Conservation (phyloP, 768 basidiomycete species). For the Leccinum incarnatum region DNA sequence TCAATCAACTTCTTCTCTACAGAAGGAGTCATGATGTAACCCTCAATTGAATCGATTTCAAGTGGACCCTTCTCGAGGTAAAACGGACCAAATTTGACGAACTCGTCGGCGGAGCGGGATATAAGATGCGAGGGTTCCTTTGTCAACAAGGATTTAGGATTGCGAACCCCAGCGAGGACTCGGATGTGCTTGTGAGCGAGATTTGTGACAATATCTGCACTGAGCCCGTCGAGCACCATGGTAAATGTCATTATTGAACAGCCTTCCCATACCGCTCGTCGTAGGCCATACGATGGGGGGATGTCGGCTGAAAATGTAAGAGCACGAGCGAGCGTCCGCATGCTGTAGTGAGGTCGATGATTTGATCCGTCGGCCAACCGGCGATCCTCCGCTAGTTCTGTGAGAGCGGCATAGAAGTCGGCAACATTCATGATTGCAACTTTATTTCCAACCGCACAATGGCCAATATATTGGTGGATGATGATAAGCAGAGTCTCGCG, state of each 20-base stretch:
- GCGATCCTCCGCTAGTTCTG: conserved; percentile 66
- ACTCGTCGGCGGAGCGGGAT: conserved; percentile 48
- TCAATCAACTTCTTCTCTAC: conserved; percentile 95
- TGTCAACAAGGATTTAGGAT: conserved; percentile 68
- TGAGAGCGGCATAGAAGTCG: conserved; percentile 84
- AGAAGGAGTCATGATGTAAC: conserved; percentile 94
- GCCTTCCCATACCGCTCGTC: conserved; percentile 92
- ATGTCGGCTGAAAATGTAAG: conserved; percentile 88
- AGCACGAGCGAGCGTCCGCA: conserved; percentile 91
- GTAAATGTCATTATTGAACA: conserved; percentile 98
- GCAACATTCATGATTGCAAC: conserved; percentile 86
- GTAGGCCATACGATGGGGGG: conserved; percentile 69
- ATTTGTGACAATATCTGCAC: conserved; percentile 60
- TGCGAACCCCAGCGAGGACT: conserved; percentile 67
- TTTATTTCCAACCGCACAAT: conserved; percentile 79
- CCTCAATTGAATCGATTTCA: conserved; percentile 59
- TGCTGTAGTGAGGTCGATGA: conserved; percentile 91
- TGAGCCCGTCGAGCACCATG: conserved; percentile 81
- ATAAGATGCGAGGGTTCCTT: conserved; percentile 61
- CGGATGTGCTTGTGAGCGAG: conserved; percentile 75
- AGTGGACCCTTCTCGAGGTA: conserved; percentile 80
- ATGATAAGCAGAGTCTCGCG: conserved; percentile 86
- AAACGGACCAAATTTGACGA: conserved; percentile 87
- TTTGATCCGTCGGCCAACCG: conserved; percentile 93
- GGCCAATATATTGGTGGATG: conserved; percentile 85